Percentiles rank a stretch among this genome's conserved stretches.
phyloP scores from a whole-genome alignment of 2,329 filamentous ascomycete genomes.

The Parasarocladium wereldwijsianum region DNA sequence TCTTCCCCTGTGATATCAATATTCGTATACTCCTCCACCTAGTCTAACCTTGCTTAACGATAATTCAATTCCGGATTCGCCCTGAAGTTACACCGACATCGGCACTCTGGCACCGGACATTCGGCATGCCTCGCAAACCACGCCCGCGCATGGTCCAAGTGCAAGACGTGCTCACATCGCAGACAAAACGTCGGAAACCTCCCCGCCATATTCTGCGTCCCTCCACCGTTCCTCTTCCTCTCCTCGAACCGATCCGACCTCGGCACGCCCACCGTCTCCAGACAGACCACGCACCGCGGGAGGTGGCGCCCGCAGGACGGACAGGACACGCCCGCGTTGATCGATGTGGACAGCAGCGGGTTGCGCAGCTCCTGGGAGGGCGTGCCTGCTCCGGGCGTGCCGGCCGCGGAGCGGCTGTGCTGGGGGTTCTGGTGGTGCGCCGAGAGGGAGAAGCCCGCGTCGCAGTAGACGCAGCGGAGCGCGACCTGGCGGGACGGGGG shows the following conservation, averaged over 20 bases:
- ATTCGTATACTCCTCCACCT: too few relatives aligned
- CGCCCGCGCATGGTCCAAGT: slow-evolving; percentile 50
- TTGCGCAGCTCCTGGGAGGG: slow-evolving; percentile 27
- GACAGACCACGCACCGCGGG: slow-evolving; percentile 52
- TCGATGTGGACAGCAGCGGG: slow-evolving; percentile 40
- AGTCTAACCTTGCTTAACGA: too few relatives aligned
- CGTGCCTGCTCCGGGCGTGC: slow-evolving; percentile 6
- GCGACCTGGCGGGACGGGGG: slow-evolving; percentile 55
- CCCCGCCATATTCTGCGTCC: slow-evolving; percentile 33
- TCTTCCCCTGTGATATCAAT: too few relatives aligned
- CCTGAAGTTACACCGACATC: slow-evolving; percentile 48
- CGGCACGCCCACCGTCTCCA: slow-evolving; percentile 50
- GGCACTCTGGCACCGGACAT: slow-evolving; percentile 54
- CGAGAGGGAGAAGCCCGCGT: slow-evolving; percentile 39
- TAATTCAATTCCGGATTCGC: slow-evolving; percentile 46
- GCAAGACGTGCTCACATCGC: slow-evolving; percentile 52
- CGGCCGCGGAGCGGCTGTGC: slow-evolving; percentile 4
- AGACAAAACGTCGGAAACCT: slow-evolving; percentile 56
- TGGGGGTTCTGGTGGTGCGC: slow-evolving; percentile 15
- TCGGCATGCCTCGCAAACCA: slow-evolving; percentile 53
- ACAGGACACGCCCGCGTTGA: slow-evolving; percentile 48
- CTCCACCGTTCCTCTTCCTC: slow-evolving; percentile 32
- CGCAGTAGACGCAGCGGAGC: slow-evolving; percentile 65
- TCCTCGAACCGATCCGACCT: slow-evolving; percentile 43
- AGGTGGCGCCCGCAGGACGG: slow-evolving; percentile 53